A percentile compares a stretch with the other conserved stretches of the same genome.
These are phyloP conservation scores for Microsporum canis DNA, from an alignment of 2,329 filamentous ascomycete species.

Conservation along the genomic window DNA sequence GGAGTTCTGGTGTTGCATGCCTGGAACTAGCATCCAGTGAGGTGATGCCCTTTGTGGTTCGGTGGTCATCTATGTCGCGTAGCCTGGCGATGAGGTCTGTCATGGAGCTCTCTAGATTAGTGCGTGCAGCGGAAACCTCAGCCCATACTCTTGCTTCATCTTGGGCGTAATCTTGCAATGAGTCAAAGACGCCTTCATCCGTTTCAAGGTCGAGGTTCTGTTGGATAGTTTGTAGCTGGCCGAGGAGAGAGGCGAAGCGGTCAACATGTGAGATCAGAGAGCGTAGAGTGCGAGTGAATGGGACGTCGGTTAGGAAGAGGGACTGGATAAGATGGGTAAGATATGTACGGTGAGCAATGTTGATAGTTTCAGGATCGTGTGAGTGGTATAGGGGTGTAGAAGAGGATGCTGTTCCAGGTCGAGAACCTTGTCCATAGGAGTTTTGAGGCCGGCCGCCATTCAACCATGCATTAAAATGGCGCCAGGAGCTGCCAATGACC, in stretches of 20 bases:
- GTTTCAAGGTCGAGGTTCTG: slow-evolving; percentile 66
- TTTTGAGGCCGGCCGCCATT: slow-evolving; percentile 29
- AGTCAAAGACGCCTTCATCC: slow-evolving; percentile 70
- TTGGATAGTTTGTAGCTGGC: slow-evolving; percentile 65
- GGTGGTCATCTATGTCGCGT: slow-evolving; percentile 49
- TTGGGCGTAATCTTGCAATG: slow-evolving; percentile 56
- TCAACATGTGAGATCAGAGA: slow-evolving; percentile 50
- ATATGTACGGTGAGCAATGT: slow-evolving; percentile 67
- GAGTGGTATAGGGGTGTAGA: slow-evolving; percentile 18
- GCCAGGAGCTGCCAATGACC: slow-evolving; percentile 70
- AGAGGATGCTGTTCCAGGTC: slow-evolving; percentile 28
- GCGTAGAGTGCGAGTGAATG: slow-evolving; percentile 32
- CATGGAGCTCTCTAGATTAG: slow-evolving; percentile 55
- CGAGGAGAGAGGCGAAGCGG: slow-evolving; percentile 64
- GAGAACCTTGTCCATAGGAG: slow-evolving; percentile 23
- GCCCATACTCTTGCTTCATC: slow-evolving; percentile 60
- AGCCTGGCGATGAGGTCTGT: slow-evolving; percentile 48
- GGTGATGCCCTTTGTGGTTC: slow-evolving; percentile 32
- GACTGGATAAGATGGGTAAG: slow-evolving; percentile 50
- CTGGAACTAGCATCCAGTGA: slow-evolving; percentile 22
- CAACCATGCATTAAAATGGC: slow-evolving; percentile 68
- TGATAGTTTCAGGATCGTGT: slow-evolving; percentile 75
- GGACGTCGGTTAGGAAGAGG: slow-evolving; percentile 33
- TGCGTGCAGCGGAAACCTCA: slow-evolving; percentile 54
- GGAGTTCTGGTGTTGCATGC: slow-evolving; percentile 14